Percentiles rank a stretch among this genome's conserved stretches.
These are phyloP conservation scores for Posidonia australis DNA, from an alignment of 106 monocot species.

Conservation along the genomic window DNA sequence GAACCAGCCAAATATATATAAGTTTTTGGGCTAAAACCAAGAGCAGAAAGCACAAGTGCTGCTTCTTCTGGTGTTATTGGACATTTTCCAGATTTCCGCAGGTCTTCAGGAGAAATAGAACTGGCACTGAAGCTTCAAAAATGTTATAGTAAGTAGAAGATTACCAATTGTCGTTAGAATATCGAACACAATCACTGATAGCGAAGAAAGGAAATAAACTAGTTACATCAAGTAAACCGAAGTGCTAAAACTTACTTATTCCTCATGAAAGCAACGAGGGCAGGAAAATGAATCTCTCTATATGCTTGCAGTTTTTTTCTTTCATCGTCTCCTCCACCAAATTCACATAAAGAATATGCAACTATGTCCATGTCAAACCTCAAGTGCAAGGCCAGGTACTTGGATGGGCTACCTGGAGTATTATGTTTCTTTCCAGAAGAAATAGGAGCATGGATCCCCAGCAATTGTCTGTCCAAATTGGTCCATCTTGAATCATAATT, in stretches of 20 bases:
- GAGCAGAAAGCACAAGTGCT: slow-evolving; percentile 8
- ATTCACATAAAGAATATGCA: slow-evolving; percentile 70
- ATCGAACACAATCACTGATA: no score
- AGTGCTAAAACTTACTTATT: no score
- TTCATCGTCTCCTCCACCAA: slow-evolving; percentile 69
- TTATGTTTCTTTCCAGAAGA: background rate
- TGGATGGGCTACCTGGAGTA: background rate
- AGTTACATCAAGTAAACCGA: no score
- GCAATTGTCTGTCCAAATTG: slow-evolving; percentile 32
- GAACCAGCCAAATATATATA: slow-evolving; percentile 11
- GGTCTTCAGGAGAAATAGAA: slow-evolving; percentile 39
- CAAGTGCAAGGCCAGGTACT: slow-evolving; percentile 73
- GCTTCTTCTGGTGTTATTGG: slow-evolving; percentile 11
- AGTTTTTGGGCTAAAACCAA: slow-evolving; percentile 5
- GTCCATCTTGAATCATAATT: slow-evolving; percentile 21
- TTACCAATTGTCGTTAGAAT: no score
- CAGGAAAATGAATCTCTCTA: slow-evolving; percentile 67
- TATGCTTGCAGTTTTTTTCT: slow-evolving; percentile 59
- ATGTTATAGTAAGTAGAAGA: background rate
- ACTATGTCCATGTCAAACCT: slow-evolving; percentile 89
- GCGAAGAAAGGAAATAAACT: no score
- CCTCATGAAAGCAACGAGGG: slow-evolving; percentile 17
- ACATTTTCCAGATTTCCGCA: slow-evolving; percentile 40
- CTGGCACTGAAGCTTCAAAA: slow-evolving; percentile 11
- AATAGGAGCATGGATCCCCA: slow-evolving; percentile 33